Evolutionary conservation across 345 rosid species (phyloP).

Genomic region (Eucalyptus tenuipes): DNA sequence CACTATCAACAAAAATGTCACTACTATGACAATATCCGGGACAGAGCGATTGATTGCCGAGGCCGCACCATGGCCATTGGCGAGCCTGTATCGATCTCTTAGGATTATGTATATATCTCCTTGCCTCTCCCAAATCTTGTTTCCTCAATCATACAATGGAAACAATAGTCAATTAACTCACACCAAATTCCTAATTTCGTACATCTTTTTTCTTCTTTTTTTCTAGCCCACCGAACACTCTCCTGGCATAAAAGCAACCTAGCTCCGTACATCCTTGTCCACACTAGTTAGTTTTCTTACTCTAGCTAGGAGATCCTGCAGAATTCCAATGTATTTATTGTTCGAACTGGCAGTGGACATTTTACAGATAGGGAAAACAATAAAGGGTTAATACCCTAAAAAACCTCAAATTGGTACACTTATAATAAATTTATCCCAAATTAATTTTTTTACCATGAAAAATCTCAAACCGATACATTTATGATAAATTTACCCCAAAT

Average conservation of each 20-base stretch:
- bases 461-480: rapidly evolving
- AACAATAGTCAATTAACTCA: neutral
- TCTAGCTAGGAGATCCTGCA: neutral
- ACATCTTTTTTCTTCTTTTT: too few species aligned
- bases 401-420: rapidly evolving
- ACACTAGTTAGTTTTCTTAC: neutral
- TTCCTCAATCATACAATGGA: neutral
- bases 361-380: rapidly evolving
- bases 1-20: too few species aligned
- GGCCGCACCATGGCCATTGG: too few species aligned
- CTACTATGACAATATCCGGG: too few species aligned
- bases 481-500: too few species aligned
- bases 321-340: neutral
- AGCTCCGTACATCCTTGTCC: neutral
- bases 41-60: too few species aligned
- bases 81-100: too few species aligned
- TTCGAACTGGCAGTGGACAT: neutral
- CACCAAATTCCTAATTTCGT: neutral
- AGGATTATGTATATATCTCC: too few species aligned
- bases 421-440: rapidly evolving
- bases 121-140: neutral
- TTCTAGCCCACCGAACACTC: neutral
- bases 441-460: too few species aligned
- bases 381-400: too few species aligned
- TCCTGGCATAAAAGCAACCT: neutral